Conservation (phyloP, 495 filamentous ascomycete species). For the Aspergillus panamensis region DNA sequence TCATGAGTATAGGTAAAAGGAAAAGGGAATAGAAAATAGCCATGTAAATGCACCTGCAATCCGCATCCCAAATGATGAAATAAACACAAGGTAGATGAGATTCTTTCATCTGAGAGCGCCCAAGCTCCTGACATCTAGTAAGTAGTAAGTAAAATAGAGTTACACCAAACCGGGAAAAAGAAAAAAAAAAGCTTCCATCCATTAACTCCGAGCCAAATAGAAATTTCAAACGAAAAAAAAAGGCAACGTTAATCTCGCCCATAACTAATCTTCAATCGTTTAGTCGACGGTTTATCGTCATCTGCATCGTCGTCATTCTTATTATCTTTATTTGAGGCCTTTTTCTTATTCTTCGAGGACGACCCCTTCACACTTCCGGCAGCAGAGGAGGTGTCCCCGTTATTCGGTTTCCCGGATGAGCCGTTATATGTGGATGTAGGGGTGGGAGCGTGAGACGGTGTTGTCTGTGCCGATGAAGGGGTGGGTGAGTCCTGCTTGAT, state of each 20-base stretch:
- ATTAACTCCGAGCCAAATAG: slow-evolving; percentile 5
- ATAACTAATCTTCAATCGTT: slow-evolving; percentile 53
- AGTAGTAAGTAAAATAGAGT: background rate
- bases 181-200: background rate
- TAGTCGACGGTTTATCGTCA: slow-evolving; percentile 42
- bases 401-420: slow-evolving; percentile 30
- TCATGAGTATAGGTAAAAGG: slow-evolving; percentile 17
- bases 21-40: background rate
- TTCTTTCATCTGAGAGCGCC: background rate
- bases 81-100: background rate
- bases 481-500: slow-evolving; percentile 43
- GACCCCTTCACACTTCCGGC: slow-evolving; percentile 28
- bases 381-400: slow-evolving; percentile 26
- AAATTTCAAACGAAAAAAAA: slow-evolving; percentile 12
- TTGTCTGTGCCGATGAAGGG: slow-evolving; percentile 47
- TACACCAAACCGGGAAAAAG: background rate
- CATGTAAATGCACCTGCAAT: slow-evolving; percentile 8
- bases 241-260: slow-evolving; percentile 35
- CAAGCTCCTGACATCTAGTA: slow-evolving; percentile 3
- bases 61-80: background rate
- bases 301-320: slow-evolving; percentile 43
- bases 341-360: slow-evolving; percentile 48
- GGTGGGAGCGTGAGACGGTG: slow-evolving; percentile 49
- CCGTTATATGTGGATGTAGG: slow-evolving; percentile 43
- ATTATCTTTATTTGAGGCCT: slow-evolving; percentile 14